Base-by-base conservation (phyloP, 768 basidiomycete genomes). In the Punctularia strigosozonata region DNA sequence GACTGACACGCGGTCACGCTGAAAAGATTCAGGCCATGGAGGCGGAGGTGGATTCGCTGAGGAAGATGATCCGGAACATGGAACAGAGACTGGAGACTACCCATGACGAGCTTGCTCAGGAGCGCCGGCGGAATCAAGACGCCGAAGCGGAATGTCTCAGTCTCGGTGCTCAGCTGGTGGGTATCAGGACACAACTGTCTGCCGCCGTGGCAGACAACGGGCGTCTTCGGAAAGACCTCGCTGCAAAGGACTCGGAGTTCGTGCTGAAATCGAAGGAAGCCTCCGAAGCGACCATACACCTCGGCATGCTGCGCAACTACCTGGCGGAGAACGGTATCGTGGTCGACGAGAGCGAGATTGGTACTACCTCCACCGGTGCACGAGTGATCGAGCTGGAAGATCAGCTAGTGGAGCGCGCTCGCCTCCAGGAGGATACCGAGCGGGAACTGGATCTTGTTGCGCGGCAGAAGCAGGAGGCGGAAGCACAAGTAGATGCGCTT, bases 301-400 rank as follows among this genome's bases (percentile, higher is more conserved):
- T 86, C 46, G 73, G 68, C 19, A 80, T 87, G 65, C 65, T 98
- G 42, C 78, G 89, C 33, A 83, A 77, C 53, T 80, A 97, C 53
- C 70, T 98, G 34, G 75, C 79, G 17, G 95, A 98, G 51, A 80
- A 85, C 51, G 94, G 91, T 13, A 72, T 98, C 38, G 69, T 69
- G 20, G 62, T 83, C 15, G 80, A 84, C 39, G 86, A 62, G 15
- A n/a, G n/a, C n/a, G 60, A 57, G 7, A 54, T 43, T 39, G 59
- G 61, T 24, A 48, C 54, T 40, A 58, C 53, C n/a, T 55, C 61
- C 5, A 48, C 57, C 6, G n/a, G n/a, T n/a, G n/a, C n/a, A n/a
- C 69, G 68, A n/a, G 53, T 90, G 34, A 63, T 68, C 3, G 87
- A 92, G 40, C 66, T 98, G 25, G 90, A 97, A 59, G 68, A 63